Percentiles rank a stretch among this genome's conserved stretches.
Evolutionary conservation across 176 grass and related monocot species (phyloP).

Genomic region (Zea luxurians): DNA sequence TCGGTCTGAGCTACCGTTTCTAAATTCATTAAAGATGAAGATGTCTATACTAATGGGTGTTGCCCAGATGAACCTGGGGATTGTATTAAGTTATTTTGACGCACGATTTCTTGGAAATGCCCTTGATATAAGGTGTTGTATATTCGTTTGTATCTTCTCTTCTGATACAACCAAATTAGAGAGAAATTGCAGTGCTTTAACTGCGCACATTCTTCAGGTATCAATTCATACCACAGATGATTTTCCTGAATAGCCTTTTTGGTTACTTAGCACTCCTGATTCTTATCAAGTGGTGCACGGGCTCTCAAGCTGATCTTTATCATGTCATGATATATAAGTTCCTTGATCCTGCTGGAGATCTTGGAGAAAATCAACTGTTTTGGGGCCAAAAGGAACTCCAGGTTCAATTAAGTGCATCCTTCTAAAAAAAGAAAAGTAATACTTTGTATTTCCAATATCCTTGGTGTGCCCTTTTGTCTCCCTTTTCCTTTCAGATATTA

Average conservation of each 20-base stretch:
- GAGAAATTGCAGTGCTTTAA: constrained; percentile 18
- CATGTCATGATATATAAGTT: constrained; percentile 99
- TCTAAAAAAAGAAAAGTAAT: constrained; percentile 30
- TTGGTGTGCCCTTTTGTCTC: constrained; percentile 30
- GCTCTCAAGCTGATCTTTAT: constrained; percentile 95
- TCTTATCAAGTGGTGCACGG: constrained; percentile 94
- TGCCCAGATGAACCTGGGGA: constrained; percentile 95
- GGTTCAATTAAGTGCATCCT: constrained; percentile 52
- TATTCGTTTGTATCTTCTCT: constrained; percentile 29
- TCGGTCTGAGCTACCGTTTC: constrained; percentile 95
- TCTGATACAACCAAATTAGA: background rate
- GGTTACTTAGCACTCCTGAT: constrained; percentile 95
- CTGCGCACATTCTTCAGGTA: constrained; percentile 60
- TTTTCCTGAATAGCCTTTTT: constrained; percentile 99
- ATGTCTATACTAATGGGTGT: constrained; percentile 99
- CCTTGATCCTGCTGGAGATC: constrained; percentile 85
- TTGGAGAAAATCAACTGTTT: constrained; percentile 97
- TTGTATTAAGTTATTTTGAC: constrained; percentile 96
- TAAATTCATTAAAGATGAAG: constrained; percentile 99
- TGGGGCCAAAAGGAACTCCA: constrained; percentile 94
- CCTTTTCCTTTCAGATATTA: constrained; percentile 62
- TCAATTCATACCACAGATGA: constrained; percentile 95
- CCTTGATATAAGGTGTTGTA: constrained; percentile 83
- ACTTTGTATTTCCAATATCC: constrained; percentile 28
- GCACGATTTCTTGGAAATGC: constrained; percentile 86